phyloP scores from a whole-genome alignment of 148 eudicot species.

The Oxyria digyna region DNA sequence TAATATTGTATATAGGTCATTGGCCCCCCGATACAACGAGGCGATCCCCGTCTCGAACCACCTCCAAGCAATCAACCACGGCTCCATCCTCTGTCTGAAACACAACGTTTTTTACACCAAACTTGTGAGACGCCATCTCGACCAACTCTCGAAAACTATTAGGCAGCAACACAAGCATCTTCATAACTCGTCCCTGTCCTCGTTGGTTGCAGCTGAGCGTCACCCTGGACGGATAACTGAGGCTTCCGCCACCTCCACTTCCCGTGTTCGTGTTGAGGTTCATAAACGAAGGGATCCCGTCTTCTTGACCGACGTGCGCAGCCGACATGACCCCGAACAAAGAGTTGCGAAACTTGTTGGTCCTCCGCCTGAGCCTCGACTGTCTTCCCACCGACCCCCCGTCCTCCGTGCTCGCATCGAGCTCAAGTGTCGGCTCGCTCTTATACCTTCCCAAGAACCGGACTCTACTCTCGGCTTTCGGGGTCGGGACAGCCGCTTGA shows the following conservation, averaged over 20 bases:
- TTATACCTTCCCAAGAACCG: slow-evolving; percentile 36
- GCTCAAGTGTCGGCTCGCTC: slow-evolving; percentile 33
- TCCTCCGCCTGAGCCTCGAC: slow-evolving; percentile 33
- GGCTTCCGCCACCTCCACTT: not conserved
- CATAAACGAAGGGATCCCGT: slow-evolving; percentile 16
- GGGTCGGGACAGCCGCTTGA: slow-evolving; percentile 9
- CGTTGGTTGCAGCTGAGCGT: slow-evolving; percentile 29
- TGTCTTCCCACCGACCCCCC: slow-evolving; percentile 19
- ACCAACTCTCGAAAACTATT: slow-evolving; percentile 37
- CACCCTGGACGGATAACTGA: slow-evolving; percentile 22
- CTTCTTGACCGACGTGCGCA: slow-evolving; percentile 23
- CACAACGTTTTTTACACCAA: slow-evolving; percentile 30
- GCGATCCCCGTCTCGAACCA: slow-evolving; percentile 74
- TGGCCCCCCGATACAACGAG: slow-evolving; percentile 17
- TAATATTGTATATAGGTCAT: too few species aligned
- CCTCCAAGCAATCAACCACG: slow-evolving; percentile 42
- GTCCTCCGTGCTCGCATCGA: not conserved
- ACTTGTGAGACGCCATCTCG: slow-evolving; percentile 32
- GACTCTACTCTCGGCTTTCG: slow-evolving; percentile 17
- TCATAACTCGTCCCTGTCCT: slow-evolving; percentile 22
- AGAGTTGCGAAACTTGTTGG: slow-evolving; percentile 57
- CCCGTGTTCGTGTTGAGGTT: slow-evolving; percentile 3
- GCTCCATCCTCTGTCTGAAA: slow-evolving; percentile 54
- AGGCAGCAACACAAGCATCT: slow-evolving; percentile 53
- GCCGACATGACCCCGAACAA: slow-evolving; percentile 74